Conservation (phyloP, 495 filamentous ascomycete genomes). For the Daldinia childiae region DNA sequence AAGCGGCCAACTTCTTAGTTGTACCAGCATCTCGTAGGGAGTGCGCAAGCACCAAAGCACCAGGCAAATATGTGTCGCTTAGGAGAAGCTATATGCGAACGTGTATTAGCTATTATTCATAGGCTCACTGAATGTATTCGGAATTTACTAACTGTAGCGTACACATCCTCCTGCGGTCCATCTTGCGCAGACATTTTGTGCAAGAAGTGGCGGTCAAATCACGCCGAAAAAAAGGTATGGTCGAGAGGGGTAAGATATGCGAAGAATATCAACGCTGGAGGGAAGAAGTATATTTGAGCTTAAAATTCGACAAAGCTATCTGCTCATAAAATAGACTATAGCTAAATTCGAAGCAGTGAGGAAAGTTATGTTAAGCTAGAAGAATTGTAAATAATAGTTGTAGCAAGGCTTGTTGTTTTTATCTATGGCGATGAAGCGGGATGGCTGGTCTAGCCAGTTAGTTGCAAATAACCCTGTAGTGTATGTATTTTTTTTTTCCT, state of each 20-base stretch:
- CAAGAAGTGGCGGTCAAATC: slow-evolving; percentile 28
- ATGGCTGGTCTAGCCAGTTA: slow-evolving; percentile 14
- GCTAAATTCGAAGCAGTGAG: not conserved
- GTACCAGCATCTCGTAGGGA: slow-evolving; percentile 93
- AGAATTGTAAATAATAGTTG: slow-evolving; percentile 17
- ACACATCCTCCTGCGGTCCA: slow-evolving; percentile 60
- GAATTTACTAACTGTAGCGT: slow-evolving; percentile 61
- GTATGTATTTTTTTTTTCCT: slow-evolving; percentile 23
- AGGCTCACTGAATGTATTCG: slow-evolving; percentile 5
- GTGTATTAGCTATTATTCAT: slow-evolving; percentile 44
- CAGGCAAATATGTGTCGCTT: slow-evolving; percentile 90
- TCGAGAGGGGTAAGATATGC: slow-evolving; percentile 22
- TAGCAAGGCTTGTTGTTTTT: slow-evolving; percentile 2
- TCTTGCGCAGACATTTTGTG: slow-evolving; percentile 51
- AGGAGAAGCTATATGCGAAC: slow-evolving; percentile 74
- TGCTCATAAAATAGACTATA: not conserved
- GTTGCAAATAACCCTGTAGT: slow-evolving; percentile 12
- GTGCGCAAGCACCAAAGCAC: slow-evolving; percentile 92
- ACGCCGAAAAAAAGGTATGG: slow-evolving; percentile 18
- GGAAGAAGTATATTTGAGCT: not conserved
- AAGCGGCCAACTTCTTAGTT: slow-evolving; percentile 81
- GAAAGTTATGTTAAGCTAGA: not conserved
- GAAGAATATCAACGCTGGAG: too few species aligned
- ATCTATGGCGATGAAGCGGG: slow-evolving; percentile 17
- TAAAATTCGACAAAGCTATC: slow-evolving; percentile 3